A percentile compares a stretch with the other conserved stretches of the same genome.
These are phyloP conservation scores for Alternaria sp. DNA, from an alignment of 2,329 filamentous ascomycete species.

Conservation along the genomic window DNA sequence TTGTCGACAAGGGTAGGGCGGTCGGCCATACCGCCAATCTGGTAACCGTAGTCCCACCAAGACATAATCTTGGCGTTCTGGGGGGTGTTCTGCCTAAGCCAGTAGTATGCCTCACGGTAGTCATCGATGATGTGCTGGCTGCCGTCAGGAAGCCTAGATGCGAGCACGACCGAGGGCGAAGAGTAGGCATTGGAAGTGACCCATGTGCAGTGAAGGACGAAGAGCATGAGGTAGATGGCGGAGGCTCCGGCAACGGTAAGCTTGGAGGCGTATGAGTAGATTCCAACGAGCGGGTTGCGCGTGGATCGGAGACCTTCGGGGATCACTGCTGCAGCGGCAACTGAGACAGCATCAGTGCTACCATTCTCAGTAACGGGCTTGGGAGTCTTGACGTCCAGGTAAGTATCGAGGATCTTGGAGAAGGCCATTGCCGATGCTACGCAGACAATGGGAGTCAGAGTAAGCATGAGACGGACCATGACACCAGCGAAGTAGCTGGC, in stretches of 20 bases:
- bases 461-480: conserved; percentile 99
- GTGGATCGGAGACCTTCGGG: conserved; percentile 72
- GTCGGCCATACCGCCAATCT: conserved; percentile 99
- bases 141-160: conserved; percentile 90
- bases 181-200: conserved; percentile 99
- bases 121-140: conserved; percentile 99
- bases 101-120: conserved; percentile 99
- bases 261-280: conserved; percentile 85
- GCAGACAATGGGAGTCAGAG: conserved; percentile 94
- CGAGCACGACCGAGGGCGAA: conserved; percentile 94
- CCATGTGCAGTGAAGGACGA: conserved; percentile 98
- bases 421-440: conserved; percentile 89
- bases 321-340: conserved; percentile 61
- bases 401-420: conserved; percentile 88
- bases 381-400: conserved; percentile 74
- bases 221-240: conserved; percentile 84
- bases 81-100: conserved; percentile 96
- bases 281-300: conserved; percentile 78
- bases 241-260: conserved; percentile 75
- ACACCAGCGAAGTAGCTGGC: conserved; percentile 98
- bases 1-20: conserved; percentile 97
- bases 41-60: conserved; percentile 99
- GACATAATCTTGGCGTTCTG: conserved; percentile 98
- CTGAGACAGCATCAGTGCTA: conserved; percentile 42
- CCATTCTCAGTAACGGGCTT: conserved; percentile 55